Evolutionary conservation across 2,329 filamentous ascomycete species (phyloP).

Genomic region (Stachybotrys elegans): DNA sequence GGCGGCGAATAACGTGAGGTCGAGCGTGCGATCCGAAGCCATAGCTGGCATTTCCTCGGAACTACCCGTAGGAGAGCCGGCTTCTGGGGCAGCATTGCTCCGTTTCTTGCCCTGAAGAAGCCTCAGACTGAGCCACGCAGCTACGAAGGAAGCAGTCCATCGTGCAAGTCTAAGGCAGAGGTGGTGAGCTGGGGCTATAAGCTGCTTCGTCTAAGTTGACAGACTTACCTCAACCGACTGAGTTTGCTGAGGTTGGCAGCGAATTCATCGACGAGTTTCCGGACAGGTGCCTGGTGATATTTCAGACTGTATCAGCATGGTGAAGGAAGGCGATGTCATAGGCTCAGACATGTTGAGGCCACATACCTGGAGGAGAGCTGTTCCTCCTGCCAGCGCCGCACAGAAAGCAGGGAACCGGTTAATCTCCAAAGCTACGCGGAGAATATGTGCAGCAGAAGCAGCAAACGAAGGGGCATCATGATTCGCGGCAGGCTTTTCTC

Average conservation of each 20-base stretch:
- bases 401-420: conserved; percentile 60
- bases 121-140: conserved; percentile 52
- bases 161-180: conserved; percentile 44
- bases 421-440: conserved; percentile 46
- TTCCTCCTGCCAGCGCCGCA: conserved; percentile 54
- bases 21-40: conserved; percentile 66
- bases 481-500: conserved; percentile 20
- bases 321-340: conserved; percentile 6
- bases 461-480: conserved; percentile 24
- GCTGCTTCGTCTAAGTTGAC: too few relatives aligned
- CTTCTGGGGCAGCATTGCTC: not conserved
- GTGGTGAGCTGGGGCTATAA: too few relatives aligned
- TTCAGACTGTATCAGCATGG: too few relatives aligned
- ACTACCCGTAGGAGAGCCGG: too few relatives aligned
- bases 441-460: conserved; percentile 30
- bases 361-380: conserved; percentile 55
- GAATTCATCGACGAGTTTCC: too few relatives aligned
- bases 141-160: conserved; percentile 55
- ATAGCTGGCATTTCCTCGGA: not conserved
- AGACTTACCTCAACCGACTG: too few relatives aligned
- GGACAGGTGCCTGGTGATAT: too few relatives aligned
- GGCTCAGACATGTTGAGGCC: conserved; percentile 22
- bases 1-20: conserved; percentile 74
- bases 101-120: conserved; percentile 44
- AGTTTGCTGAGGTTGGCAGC: too few relatives aligned